Evolutionary conservation across 768 basidiomycete genomes (phyloP).

Genomic region (Tulasnella sp.): DNA sequence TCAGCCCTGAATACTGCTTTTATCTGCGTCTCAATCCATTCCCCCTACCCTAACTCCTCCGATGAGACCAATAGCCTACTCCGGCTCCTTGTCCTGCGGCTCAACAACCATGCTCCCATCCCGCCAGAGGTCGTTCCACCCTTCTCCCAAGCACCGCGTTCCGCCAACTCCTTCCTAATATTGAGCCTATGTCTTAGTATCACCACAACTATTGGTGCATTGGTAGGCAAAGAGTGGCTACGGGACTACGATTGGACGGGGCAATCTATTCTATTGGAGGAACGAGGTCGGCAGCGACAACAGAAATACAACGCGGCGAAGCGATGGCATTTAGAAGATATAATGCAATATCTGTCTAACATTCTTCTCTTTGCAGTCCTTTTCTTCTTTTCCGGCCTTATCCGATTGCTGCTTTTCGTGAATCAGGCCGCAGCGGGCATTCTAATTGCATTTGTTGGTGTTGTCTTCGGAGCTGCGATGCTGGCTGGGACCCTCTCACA

Average conservation of each 20-base stretch:
- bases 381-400: slow-evolving; percentile 13
- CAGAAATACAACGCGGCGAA: background rate
- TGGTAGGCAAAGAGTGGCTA: slow-evolving; percentile 27
- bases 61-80: slow-evolving; percentile 15
- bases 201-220: slow-evolving; percentile 6
- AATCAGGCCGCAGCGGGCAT: background rate
- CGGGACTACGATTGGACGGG: background rate
- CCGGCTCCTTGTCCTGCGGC: background rate
- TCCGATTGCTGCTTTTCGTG: background rate
- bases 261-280: background rate
- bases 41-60: background rate
- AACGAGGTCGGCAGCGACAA: background rate
- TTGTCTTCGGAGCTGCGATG: background rate
- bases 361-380: slow-evolving; percentile 10
- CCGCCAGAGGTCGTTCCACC: background rate
- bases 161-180: slow-evolving; percentile 23
- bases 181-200: slow-evolving; percentile 19
- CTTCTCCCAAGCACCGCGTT: background rate
- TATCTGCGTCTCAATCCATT: background rate
- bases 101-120: background rate
- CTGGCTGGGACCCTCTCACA: background rate
- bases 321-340: background rate
- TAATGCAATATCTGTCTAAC: slow-evolving; percentile 3
- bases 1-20: slow-evolving; percentile 21
- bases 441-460: background rate